Evolutionary conservation across 176 grass and related monocot genomes (phyloP).

Genomic region (Panicum miliaceum): DNA sequence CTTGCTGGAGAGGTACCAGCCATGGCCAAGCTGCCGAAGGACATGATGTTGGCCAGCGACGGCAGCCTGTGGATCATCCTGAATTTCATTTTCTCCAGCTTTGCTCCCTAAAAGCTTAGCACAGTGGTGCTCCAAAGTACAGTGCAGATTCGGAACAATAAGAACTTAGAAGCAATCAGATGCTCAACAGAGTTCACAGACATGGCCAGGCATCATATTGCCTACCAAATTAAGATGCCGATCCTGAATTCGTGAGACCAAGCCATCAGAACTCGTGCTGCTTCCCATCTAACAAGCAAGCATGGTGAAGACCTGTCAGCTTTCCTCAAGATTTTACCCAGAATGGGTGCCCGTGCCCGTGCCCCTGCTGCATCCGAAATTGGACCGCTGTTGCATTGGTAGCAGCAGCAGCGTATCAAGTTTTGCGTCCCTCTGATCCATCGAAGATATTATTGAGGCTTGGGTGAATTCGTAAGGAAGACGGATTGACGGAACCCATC

Average conservation of each 20-base stretch:
- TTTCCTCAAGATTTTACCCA: neutral
- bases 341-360: neutral
- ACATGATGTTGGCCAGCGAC: slow-evolving; percentile 74
- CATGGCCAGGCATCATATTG: neutral
- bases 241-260: neutral
- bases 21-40: slow-evolving; percentile 84
- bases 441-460: neutral
- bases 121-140: neutral
- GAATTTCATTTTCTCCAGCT: slow-evolving; percentile 83
- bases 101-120: slow-evolving; percentile 1
- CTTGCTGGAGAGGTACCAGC: no score
- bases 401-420: neutral
- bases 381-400: neutral
- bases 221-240: no score
- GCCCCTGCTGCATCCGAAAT: neutral
- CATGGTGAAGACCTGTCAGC: neutral
- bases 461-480: neutral
- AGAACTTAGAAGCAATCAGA: neutral
- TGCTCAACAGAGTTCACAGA: neutral
- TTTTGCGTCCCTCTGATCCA: neutral
- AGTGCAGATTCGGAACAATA: neutral
- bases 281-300: slow-evolving; percentile 8
- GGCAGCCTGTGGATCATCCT: slow-evolving; percentile 86
- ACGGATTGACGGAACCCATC: neutral
- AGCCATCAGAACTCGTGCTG: neutral